phyloP scores from a whole-genome alignment of 75 land plant species.

The Pseudotsuga menziesii region DNA sequence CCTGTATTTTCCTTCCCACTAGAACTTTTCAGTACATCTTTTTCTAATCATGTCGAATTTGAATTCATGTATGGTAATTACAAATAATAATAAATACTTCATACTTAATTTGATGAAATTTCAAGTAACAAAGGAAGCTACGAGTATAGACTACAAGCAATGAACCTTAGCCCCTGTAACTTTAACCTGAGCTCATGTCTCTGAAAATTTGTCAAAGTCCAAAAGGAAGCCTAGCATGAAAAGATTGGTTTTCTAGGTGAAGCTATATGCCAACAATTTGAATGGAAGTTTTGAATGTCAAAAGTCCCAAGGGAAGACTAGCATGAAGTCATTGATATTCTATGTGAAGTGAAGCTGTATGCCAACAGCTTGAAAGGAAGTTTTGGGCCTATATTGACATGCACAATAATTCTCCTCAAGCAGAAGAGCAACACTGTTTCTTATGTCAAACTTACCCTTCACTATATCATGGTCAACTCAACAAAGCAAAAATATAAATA shows the following conservation, averaged over 20 bases:
- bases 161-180: too few relatives aligned
- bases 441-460: not conserved
- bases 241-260: not conserved
- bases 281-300: not conserved
- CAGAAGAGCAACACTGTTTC: not conserved
- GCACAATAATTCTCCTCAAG: not conserved
- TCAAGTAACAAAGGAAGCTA: too few relatives aligned
- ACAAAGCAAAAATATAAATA: not conserved
- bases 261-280: not conserved
- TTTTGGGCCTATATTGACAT: not conserved
- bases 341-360: not conserved
- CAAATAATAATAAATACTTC: too few relatives aligned
- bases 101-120: too few relatives aligned
- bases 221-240: not conserved
- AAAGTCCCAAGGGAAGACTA: not conserved
- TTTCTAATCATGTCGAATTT: too few relatives aligned
- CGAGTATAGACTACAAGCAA: too few relatives aligned
- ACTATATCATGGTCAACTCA: not conserved
- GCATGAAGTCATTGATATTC: not conserved
- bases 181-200: too few relatives aligned
- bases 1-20: too few relatives aligned
- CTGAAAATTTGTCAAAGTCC: too few relatives aligned
- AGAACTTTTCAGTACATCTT: too few relatives aligned
- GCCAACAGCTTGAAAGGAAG: not conserved
- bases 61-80: too few relatives aligned